phyloP scores from a whole-genome alignment of 2,329 filamentous ascomycete genomes.

The Monascus ruber region DNA sequence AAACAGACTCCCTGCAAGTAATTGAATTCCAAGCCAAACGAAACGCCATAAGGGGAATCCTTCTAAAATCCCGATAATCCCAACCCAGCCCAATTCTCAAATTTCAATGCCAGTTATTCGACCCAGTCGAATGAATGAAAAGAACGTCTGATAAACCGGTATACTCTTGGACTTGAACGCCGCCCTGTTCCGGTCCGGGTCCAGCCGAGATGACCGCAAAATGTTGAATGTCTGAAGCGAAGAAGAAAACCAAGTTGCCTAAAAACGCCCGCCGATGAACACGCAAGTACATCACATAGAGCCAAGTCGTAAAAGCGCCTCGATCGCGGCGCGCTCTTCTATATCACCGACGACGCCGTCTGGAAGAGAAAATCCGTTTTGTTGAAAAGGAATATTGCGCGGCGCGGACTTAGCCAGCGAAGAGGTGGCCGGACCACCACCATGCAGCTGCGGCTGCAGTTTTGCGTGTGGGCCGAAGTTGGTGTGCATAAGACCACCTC shows the following conservation, averaged over 20 bases:
- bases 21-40: too few species aligned
- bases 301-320: conserved; percentile 37
- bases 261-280: conserved; percentile 13
- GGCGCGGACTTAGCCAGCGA: conserved; percentile 31
- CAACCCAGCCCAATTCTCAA: too few species aligned
- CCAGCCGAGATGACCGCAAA: too few species aligned
- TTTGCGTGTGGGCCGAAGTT: conserved; percentile 28
- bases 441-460: conserved; percentile 12
- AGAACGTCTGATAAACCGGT: too few species aligned
- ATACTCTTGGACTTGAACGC: too few species aligned
- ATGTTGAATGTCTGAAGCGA: conserved; percentile 1
- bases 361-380: conserved; percentile 19
- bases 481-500: conserved; percentile 29
- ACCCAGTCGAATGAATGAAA: too few species aligned
- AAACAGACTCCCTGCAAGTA: too few species aligned
- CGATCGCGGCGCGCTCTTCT: conserved; percentile 38
- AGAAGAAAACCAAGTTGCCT: conserved; percentile 1
- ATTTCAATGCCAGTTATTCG: too few species aligned
- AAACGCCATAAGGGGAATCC: too few species aligned
- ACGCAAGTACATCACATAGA: conserved; percentile 31
- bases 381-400: conserved; percentile 22
- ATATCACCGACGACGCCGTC: conserved; percentile 23
- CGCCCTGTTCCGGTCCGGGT: too few species aligned
- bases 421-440: conserved; percentile 20
- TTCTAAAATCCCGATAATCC: too few species aligned